A percentile compares a stretch with the other conserved stretches of the same genome.
Conservation (phyloP, 257 asterid genomes). For the Gentiana dahurica region DNA sequence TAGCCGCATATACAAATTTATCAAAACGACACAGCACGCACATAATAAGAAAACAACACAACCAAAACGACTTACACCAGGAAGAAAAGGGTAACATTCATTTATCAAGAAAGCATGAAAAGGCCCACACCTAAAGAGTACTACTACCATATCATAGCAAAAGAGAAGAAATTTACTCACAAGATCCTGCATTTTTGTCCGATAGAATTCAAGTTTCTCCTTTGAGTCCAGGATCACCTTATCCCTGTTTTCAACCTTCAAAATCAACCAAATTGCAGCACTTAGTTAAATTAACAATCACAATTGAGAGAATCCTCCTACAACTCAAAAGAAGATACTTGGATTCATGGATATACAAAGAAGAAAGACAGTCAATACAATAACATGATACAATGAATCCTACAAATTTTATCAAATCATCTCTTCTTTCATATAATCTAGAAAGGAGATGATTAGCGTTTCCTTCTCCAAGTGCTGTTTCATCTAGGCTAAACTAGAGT, state of each 20-base stretch:
- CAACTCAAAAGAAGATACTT: constrained; percentile 8
- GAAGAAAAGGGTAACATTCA: constrained; percentile 5
- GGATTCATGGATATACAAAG: constrained; percentile 3
- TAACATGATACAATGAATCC: no score
- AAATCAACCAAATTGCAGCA: constrained; percentile 16
- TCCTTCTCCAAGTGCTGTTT: no score
- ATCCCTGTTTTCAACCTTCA: constrained; percentile 68
- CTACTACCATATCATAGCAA: background rate
- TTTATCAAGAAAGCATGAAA: constrained; percentile 3
- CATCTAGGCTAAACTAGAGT: no score
- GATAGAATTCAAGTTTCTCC: constrained; percentile 90
- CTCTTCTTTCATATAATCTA: no score
- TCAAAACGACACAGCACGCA: no score
- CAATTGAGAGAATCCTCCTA: constrained; percentile 4
- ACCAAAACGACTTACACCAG: no score
- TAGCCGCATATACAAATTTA: no score
- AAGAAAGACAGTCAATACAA: background rate
- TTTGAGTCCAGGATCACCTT: constrained; percentile 71
- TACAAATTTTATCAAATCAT: no score
- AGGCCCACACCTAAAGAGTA: background rate
- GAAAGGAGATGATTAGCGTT: no score
- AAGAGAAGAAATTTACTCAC: constrained; percentile 38
- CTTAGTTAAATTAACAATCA: constrained; percentile 11
- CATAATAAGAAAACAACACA: no score
- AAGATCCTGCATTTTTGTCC: constrained; percentile 98